phyloP scores from a whole-genome alignment of 176 grass and related monocot genomes.

The Chloris gayana region DNA sequence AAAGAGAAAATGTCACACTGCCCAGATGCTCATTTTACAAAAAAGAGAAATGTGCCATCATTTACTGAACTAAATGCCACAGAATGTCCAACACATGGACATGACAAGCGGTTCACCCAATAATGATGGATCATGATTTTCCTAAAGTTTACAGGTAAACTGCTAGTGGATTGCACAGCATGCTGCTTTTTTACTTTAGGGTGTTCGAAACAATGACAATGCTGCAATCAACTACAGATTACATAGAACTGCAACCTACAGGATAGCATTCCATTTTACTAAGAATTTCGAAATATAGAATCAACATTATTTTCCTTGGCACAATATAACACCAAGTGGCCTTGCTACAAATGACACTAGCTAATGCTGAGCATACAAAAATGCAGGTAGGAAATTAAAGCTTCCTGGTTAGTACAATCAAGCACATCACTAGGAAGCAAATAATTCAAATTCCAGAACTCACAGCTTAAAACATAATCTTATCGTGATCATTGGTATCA shows the following conservation, averaged over 20 bases:
- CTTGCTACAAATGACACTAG: neutral
- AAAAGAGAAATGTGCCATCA: constrained; percentile 46
- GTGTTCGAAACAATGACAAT: neutral
- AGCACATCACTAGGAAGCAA: too few species aligned
- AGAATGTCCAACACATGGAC: constrained; percentile 34
- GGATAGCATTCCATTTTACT: too few species aligned
- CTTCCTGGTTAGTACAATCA: too few species aligned
- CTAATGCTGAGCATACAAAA: neutral
- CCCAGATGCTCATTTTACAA: neutral
- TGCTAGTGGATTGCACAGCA: constrained; percentile 23
- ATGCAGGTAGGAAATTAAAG: neutral
- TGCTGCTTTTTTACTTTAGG: constrained; percentile 62
- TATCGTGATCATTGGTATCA: neutral
- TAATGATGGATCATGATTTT: constrained; percentile 41
- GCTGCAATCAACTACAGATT: neutral
- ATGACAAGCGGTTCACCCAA: constrained; percentile 56
- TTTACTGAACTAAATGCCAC: constrained; percentile 85
- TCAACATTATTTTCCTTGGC: neutral
- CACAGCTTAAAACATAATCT: neutral
- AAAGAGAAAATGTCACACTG: too few species aligned
- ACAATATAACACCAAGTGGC: neutral
- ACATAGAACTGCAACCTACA: neutral
- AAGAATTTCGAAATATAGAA: neutral
- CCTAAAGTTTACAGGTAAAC: constrained; percentile 59
- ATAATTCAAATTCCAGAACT: too few species aligned